Percentiles rank a stretch among this genome's conserved stretches.
Evolutionary conservation across 2,329 filamentous ascomycete species (phyloP).

Genomic region (Zymoseptoria pseudotritici): DNA sequence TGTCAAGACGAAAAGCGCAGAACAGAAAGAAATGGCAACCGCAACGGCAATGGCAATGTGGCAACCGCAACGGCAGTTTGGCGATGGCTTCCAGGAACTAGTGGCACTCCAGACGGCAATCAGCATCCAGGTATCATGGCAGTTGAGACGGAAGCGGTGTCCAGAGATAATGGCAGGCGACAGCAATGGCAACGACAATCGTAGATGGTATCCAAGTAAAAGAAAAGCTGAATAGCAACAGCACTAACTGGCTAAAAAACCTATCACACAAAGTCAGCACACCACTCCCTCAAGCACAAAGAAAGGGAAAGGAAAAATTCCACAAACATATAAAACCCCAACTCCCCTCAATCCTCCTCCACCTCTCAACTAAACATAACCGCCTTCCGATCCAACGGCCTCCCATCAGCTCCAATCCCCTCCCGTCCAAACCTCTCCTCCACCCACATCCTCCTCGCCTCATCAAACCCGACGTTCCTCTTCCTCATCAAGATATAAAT

Average conservation of each 20-base stretch:
- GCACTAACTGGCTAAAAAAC: not conserved
- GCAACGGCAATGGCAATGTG: too few species aligned
- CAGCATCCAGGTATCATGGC: not conserved
- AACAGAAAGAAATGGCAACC: too few species aligned
- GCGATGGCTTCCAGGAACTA: not conserved
- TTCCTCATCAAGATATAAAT: slow-evolving; percentile 87
- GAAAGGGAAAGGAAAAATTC: not conserved
- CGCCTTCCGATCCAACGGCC: slow-evolving; percentile 87
- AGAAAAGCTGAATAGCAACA: not conserved
- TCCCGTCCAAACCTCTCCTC: slow-evolving; percentile 80
- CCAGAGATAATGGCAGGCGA: not conserved
- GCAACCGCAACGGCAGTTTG: too few species aligned
- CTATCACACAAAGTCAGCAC: not conserved
- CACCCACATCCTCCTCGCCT: slow-evolving; percentile 78
- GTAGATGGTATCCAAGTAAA: not conserved
- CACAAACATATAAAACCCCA: not conserved
- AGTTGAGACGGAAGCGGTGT: not conserved
- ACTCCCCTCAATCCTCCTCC: not conserved
- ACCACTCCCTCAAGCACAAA: not conserved
- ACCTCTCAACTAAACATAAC: slow-evolving; percentile 69
- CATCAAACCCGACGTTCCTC: slow-evolving; percentile 75
- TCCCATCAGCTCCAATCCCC: slow-evolving; percentile 79
- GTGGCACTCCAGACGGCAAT: not conserved
- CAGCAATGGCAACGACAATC: not conserved
- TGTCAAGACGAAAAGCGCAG: too few species aligned